These are phyloP conservation scores for Fusarium praegraminearum DNA, from an alignment of 2,329 filamentous ascomycete species.

Conservation along the genomic window DNA sequence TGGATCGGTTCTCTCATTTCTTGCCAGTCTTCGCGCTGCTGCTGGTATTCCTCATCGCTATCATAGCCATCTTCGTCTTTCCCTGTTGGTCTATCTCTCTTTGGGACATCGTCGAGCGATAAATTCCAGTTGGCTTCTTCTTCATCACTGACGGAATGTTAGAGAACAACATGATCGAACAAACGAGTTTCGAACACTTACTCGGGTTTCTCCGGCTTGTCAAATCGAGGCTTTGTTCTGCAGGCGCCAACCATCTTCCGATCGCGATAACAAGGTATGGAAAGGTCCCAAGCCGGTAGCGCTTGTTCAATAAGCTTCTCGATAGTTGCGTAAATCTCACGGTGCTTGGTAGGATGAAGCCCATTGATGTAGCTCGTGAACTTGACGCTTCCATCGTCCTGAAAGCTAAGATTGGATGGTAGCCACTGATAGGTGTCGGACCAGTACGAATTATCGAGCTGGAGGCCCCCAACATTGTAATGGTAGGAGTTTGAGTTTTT, in stretches of 20 bases:
- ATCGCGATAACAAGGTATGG: background rate
- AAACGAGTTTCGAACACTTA: background rate
- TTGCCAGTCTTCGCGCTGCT: slow-evolving; percentile 14
- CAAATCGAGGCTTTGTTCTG: slow-evolving; percentile 30
- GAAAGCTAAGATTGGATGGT: slow-evolving; percentile 54
- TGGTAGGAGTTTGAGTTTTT: too few species aligned
- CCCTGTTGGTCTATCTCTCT: background rate
- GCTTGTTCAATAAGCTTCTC: slow-evolving; percentile 53
- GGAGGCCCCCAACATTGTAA: slow-evolving; percentile 56
- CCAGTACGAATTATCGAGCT: slow-evolving; percentile 65
- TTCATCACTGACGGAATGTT: slow-evolving; percentile 2
- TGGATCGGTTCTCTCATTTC: slow-evolving; percentile 28
- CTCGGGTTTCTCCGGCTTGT: slow-evolving; percentile 4
- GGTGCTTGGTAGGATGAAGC: slow-evolving; percentile 54
- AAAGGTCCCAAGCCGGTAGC: slow-evolving; percentile 61
- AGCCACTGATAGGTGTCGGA: slow-evolving; percentile 50
- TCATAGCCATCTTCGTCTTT: background rate
- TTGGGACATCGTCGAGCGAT: background rate
- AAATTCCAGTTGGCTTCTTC: slow-evolving; percentile 30
- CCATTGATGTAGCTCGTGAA: slow-evolving; percentile 63
- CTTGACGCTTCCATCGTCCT: slow-evolving; percentile 48
- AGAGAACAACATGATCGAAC: too few species aligned
- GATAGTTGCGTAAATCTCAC: slow-evolving; percentile 51
- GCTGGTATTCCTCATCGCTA: background rate
- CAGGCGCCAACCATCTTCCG: background rate